Evolutionary conservation across 805 yeast genomes (phyloP).

Genomic region (Groenewaldozyma tartarivorans): DNA sequence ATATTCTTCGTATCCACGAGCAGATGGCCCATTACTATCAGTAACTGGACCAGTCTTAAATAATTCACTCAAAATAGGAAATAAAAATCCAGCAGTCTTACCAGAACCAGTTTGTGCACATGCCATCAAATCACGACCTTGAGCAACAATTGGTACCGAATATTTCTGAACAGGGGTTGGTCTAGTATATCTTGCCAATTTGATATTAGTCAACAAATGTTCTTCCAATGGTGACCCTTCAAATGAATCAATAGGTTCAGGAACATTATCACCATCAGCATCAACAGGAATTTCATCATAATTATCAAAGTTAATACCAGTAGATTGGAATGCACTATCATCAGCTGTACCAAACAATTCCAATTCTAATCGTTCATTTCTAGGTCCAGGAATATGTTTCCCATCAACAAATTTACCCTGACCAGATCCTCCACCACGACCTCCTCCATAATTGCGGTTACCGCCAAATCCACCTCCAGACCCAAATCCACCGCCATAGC

Average conservation of each 20-base stretch:
- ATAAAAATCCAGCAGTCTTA: conserved; percentile 98
- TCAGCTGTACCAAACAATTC: conserved; percentile 77
- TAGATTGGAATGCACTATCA: conserved; percentile 67
- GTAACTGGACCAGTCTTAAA: conserved; percentile 69
- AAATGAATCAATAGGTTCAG: conserved; percentile 83
- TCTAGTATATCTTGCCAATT: conserved; percentile 78
- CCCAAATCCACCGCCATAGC: conserved; percentile 23
- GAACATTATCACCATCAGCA: conserved; percentile 90
- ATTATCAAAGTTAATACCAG: conserved; percentile 97
- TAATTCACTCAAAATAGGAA: conserved; percentile 92
- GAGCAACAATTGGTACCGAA: conserved; percentile 85
- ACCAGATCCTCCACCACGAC: conserved; percentile 26
- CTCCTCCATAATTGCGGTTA: conserved; percentile 24
- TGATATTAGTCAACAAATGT: conserved; percentile 77
- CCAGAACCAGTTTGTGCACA: conserved; percentile 99
- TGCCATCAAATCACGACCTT: conserved; percentile 89
- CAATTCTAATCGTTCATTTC: conserved; percentile 58
- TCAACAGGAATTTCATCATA: conserved; percentile 98
- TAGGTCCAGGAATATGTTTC: conserved; percentile 72
- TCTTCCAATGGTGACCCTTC: conserved; percentile 87
- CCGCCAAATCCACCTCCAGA: conserved; percentile 23
- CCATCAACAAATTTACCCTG: conserved; percentile 85
- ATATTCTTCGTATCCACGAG: conserved; percentile 33
- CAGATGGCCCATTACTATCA: background rate
- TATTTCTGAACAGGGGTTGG: conserved; percentile 97